phyloP scores from a whole-genome alignment of 176 grass and related monocot species.

The Hsuehochloa calcarea region DNA sequence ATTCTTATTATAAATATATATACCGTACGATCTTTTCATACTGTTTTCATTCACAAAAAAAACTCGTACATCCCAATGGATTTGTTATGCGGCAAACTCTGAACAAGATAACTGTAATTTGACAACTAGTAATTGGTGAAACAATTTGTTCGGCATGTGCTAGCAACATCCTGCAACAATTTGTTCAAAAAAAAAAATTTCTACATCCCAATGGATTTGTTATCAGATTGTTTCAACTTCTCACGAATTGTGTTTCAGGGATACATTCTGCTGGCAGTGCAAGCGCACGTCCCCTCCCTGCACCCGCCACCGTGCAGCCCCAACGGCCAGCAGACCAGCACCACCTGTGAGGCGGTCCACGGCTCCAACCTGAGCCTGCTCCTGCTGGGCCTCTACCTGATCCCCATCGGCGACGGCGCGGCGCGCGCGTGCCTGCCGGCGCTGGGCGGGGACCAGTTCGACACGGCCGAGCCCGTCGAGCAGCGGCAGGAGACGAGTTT shows the following conservation, averaged over 20 bases:
- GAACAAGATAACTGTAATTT: not conserved
- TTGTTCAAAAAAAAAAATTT: too few relatives aligned
- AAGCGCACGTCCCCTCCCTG: constrained; percentile 61
- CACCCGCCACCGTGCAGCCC: constrained; percentile 51
- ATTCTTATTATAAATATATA: too few relatives aligned
- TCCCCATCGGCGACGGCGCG: constrained; percentile 69
- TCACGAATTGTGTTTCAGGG: constrained; percentile 39
- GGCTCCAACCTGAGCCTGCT: constrained; percentile 63
- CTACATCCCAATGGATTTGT: too few relatives aligned
- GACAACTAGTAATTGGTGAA: not conserved
- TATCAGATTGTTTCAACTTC: not conserved
- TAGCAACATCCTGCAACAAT: too few relatives aligned
- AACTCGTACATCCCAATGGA: too few relatives aligned
- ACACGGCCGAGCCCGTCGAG: constrained; percentile 45
- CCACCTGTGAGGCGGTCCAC: constrained; percentile 34
- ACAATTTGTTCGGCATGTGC: not conserved
- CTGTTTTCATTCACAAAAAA: too few relatives aligned
- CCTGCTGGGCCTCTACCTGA: constrained; percentile 56
- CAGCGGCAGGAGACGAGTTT: constrained; percentile 58
- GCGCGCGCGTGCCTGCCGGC: constrained; percentile 62
- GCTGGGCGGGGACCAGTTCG: constrained; percentile 78
- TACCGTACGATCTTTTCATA: too few relatives aligned
- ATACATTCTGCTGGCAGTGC: constrained; percentile 67
- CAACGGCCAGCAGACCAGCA: not conserved
- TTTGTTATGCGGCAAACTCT: too few relatives aligned